Evolutionary conservation across 169 alveolate species (phyloP).

Genomic region (Prorocentrum cordatum): DNA sequence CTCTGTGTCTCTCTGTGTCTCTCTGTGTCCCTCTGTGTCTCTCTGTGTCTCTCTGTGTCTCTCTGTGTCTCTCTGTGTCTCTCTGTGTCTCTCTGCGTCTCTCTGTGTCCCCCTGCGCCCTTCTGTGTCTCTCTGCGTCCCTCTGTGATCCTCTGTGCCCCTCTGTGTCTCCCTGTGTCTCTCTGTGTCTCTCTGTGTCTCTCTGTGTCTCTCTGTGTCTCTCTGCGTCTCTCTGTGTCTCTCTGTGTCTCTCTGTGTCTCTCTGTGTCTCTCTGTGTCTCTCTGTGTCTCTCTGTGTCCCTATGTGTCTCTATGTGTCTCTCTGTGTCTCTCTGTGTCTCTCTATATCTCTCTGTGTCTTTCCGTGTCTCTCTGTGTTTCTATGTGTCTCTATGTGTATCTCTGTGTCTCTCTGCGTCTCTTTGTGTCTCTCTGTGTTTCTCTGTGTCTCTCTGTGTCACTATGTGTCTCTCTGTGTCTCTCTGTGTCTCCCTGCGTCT

Average conservation of each 20-base stretch:
- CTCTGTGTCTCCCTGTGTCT: not conserved
- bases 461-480: not conserved
- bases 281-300: not conserved
- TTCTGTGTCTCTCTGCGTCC: not conserved
- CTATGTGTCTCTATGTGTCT: not conserved
- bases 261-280: not conserved
- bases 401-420: not conserved
- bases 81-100: slow-evolving; percentile 1
- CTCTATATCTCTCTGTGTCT: not conserved
- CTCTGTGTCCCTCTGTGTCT: slow-evolving; percentile 24
- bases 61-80: slow-evolving; percentile 26
- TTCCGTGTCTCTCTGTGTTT: not conserved
- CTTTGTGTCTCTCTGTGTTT: not conserved
- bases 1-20: not conserved
- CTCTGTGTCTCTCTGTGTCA: not conserved
- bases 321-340: not conserved
- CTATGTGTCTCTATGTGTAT: not conserved
- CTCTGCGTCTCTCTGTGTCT: not conserved
- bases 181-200: not conserved
- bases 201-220: slow-evolving; percentile 11
- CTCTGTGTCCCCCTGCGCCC: not conserved
- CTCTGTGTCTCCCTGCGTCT: not conserved
- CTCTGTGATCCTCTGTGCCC: not conserved
- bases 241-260: not conserved
- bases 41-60: slow-evolving; percentile 31